A percentile compares a stretch with the other conserved stretches of the same genome.
phyloP scores from a whole-genome alignment of 176 grass and related monocot genomes.

The Bromus sterilis region DNA sequence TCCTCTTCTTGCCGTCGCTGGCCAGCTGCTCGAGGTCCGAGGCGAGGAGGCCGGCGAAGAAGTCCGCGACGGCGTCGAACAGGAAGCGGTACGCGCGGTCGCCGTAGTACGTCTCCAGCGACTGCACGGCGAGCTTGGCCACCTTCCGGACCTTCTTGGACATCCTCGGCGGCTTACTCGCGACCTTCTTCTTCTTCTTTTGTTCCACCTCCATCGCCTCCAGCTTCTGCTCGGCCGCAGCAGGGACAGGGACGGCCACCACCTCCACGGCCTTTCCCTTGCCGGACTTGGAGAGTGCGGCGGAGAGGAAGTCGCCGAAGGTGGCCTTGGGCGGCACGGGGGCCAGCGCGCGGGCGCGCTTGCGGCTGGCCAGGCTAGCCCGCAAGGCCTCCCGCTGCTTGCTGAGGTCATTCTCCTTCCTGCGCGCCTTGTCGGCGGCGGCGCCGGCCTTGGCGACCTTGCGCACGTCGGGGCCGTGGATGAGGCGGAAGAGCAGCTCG shows the following conservation, averaged over 20 bases:
- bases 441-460: background rate
- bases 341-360: background rate
- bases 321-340: background rate
- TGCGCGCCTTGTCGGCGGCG: background rate
- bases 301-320: background rate
- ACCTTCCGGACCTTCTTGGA: conserved; percentile 6
- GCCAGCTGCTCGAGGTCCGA: conserved; percentile 30
- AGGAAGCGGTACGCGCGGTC: conserved; percentile 43
- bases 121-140: conserved; percentile 15
- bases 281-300: background rate
- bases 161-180: background rate
- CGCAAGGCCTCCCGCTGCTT: background rate
- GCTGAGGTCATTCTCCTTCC: background rate
- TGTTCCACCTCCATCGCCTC: background rate
- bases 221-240: background rate
- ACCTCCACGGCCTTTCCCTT: background rate
- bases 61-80: conserved; percentile 33
- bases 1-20: background rate
- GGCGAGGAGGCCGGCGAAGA: conserved; percentile 39
- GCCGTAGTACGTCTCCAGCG: conserved; percentile 37
- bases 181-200: too few species aligned
- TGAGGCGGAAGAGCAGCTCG: conserved; percentile 31
- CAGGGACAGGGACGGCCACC: background rate
- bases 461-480: conserved; percentile 9
- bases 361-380: background rate